Evolutionary conservation across 1,284 basidiomycete species (phyloP).

Genomic region (Moesziomyces antarcticus): DNA sequence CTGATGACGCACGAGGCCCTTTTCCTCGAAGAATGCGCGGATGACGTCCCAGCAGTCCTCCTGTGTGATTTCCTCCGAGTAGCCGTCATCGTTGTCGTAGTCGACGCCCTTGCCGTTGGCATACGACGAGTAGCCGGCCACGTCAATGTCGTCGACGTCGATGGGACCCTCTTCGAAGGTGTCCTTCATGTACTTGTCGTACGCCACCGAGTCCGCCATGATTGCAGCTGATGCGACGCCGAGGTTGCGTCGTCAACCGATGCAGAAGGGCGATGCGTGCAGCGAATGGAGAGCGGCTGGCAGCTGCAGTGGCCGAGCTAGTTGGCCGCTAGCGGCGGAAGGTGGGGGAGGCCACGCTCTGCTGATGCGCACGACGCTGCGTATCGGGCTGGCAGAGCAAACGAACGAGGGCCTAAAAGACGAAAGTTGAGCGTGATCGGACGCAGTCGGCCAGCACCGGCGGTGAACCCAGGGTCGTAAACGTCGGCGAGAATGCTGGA

Average conservation of each 20-base stretch:
- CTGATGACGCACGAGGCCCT: conserved; percentile 97
- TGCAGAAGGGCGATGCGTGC: background rate
- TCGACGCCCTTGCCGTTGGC: conserved; percentile 25
- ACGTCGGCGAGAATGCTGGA: conserved; percentile 2
- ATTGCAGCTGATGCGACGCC: conserved; percentile 20
- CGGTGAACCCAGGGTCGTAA: background rate
- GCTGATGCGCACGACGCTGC: conserved; percentile 9
- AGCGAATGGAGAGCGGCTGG: background rate
- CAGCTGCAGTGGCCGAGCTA: conserved; percentile 2
- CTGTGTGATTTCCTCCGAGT: conserved; percentile 63
- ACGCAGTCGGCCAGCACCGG: conserved; percentile 34
- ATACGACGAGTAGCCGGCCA: conserved; percentile 32
- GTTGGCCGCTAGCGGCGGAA: conserved; percentile 3
- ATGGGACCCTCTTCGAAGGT: conserved; percentile 44
- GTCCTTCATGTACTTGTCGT: conserved; percentile 59
- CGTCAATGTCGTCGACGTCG: conserved; percentile 40
- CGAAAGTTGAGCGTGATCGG: conserved; percentile 34
- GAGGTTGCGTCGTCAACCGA: conserved; percentile 7
- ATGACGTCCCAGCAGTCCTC: conserved; percentile 72
- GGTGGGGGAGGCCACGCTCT: conserved; percentile 1
- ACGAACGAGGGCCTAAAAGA: conserved; percentile 1
- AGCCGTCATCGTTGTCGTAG: conserved; percentile 52
- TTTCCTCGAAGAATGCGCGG: conserved; percentile 94
- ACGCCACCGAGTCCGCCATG: conserved; percentile 49
- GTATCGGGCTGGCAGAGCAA: conserved; percentile 1